Evolutionary conservation across 805 yeast genomes (phyloP), one percentile per base, ranked within the genome.

Genomic region (Clavispora carvajalis): DNA sequence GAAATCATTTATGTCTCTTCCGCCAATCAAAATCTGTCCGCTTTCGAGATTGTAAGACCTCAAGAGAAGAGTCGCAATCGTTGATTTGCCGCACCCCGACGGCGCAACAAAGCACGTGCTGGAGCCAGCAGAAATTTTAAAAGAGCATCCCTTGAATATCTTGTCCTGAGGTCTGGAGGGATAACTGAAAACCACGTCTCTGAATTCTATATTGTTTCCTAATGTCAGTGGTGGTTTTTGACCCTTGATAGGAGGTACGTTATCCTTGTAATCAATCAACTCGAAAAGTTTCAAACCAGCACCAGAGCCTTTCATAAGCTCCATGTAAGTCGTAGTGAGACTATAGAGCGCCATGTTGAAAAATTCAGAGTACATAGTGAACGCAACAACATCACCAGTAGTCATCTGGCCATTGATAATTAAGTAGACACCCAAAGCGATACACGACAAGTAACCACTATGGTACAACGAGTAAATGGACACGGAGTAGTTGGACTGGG

Each of bases 51-150:
- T 70, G 53, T 78, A 78, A 38, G 77, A 74, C 17, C 82, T 60
- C 46, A 79, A 70, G 29, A 76, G 59, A 34, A 76, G 61, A 1
- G 78, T 61, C 15, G 81, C 79, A 26, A 80, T 68, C 2, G 84
- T 79, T 5, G 78, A 70, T 53, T 78, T 78, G 15, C 84, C 84
- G 43, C 80, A 73, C 1, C 84, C 84, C 2, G 80, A 74, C 1
- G 82, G 73, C 2, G 83, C 84, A 5, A 69, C 74, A 44, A 69
- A 62, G 55, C 74, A 46, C 4, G 73, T 66, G 37, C 67, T 60
- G 1, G 73, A 59, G 3, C 63, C 55, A 5, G 63, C 53, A 12
- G 62, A 59, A 15, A 69, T 55, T 26, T 53, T 58, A 43, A 69
- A 69, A 1, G 63, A 51, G 45, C 71, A 65, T 0, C 60, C 70